These are phyloP conservation scores for Leucocoprinus sp. DNA, from an alignment of 768 basidiomycete genomes.

Conservation along the genomic window DNA sequence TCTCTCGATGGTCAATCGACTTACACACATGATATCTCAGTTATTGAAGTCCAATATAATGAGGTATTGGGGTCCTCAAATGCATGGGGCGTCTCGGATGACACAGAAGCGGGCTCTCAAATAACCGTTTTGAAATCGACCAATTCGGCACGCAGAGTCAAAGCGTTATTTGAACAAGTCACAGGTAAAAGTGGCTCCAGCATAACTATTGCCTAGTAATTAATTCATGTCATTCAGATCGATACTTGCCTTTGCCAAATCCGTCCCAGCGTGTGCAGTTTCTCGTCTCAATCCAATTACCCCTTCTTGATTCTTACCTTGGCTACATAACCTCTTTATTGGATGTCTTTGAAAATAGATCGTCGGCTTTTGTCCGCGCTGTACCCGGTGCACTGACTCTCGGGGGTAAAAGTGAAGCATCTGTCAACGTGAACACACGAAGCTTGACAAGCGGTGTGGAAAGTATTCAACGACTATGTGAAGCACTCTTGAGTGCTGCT, in stretches of 20 bases:
- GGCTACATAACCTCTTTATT: conserved; percentile 73
- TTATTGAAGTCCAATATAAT: conserved; percentile 81
- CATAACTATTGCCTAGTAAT: neutral
- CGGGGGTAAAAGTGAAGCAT: conserved; percentile 33
- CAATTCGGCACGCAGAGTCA: conserved; percentile 74
- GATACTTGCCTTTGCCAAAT: conserved; percentile 81
- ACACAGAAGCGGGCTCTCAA: conserved; percentile 35
- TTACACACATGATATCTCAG: conserved; percentile 30
- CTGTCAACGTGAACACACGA: conserved; percentile 44
- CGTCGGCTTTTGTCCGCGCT: conserved; percentile 78
- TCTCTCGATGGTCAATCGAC: neutral
- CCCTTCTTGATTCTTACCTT: conserved; percentile 71
- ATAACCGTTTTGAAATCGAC: conserved; percentile 56
- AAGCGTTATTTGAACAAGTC: conserved; percentile 83
- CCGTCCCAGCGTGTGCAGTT: conserved; percentile 75
- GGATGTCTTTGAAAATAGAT: conserved; percentile 90
- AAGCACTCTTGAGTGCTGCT: conserved; percentile 75
- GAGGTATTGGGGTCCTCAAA: conserved; percentile 73
- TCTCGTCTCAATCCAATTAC: conserved; percentile 77
- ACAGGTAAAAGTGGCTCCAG: conserved; percentile 48
- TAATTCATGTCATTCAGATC: conserved; percentile 64
- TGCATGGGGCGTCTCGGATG: conserved; percentile 79
- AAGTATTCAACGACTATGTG: conserved; percentile 76
- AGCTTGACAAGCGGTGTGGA: conserved; percentile 75
- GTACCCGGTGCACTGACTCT: conserved; percentile 84